phyloP scores from a whole-genome alignment of 176 grass and related monocot genomes.

The Rhipidocladum racemiflorum region DNA sequence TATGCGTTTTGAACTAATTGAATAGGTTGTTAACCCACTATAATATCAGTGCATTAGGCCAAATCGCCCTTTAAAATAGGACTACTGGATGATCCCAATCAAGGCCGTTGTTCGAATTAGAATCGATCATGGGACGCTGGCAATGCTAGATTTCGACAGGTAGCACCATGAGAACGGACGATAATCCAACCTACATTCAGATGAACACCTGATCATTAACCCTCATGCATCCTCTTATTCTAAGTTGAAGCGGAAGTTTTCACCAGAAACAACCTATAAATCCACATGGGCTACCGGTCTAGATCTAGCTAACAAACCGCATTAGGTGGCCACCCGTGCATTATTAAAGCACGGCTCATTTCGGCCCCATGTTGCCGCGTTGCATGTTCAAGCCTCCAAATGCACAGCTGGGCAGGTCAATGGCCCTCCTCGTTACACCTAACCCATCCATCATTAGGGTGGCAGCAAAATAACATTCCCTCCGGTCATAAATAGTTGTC shows the following conservation, averaged over 20 bases:
- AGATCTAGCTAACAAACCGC: constrained; percentile 11
- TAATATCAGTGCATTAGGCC: background rate
- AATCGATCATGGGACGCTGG: too few species aligned
- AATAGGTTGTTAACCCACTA: background rate
- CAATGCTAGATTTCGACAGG: too few species aligned
- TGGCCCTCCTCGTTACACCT: background rate
- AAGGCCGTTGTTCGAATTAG: too few species aligned
- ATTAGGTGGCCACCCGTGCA: background rate
- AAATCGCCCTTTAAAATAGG: background rate
- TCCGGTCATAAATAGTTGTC: too few species aligned
- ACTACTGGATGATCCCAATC: too few species aligned
- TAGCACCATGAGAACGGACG: too few species aligned
- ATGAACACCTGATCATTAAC: too few species aligned
- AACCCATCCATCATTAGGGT: background rate
- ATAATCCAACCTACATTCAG: too few species aligned
- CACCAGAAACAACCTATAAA: background rate
- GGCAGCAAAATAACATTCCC: background rate
- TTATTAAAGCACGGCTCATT: constrained; percentile 19
- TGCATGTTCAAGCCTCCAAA: background rate
- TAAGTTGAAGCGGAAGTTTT: too few species aligned
- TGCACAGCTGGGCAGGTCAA: background rate
- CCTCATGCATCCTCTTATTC: too few species aligned
- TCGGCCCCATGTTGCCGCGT: background rate
- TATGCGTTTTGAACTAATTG: background rate
- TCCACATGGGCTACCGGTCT: background rate